Percentiles rank a stretch among this genome's conserved stretches.
phyloP scores from a whole-genome alignment of 2,329 filamentous ascomycete species.

The Phyllachora maydis region DNA sequence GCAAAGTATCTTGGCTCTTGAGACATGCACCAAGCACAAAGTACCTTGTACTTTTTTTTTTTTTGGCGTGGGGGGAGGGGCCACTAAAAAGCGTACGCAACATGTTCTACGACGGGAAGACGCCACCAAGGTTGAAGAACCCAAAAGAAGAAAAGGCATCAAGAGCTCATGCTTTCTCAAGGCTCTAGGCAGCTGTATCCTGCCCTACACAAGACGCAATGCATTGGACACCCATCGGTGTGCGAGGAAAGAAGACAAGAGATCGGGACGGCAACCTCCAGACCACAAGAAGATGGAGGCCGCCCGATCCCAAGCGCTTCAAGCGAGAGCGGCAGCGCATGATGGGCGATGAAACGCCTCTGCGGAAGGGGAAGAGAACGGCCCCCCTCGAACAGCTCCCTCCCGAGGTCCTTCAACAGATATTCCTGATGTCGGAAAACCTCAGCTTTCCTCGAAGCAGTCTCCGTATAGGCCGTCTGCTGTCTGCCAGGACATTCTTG shows the following conservation, averaged over 20 bases:
- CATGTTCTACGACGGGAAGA: constrained; percentile 4
- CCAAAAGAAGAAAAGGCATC: not conserved
- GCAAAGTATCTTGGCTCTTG: constrained; percentile 5
- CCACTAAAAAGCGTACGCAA: constrained; percentile 2
- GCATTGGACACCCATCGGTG: constrained; percentile 1
- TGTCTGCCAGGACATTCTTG: constrained; percentile 17
- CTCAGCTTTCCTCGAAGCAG: constrained; percentile 22
- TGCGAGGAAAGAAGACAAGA: too few species aligned
- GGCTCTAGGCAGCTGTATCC: too few species aligned
- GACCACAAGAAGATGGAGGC: too few species aligned
- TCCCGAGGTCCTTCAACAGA: constrained; percentile 28
- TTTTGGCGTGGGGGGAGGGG: not conserved
- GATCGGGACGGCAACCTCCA: too few species aligned
- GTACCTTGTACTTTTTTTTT: constrained; percentile 1
- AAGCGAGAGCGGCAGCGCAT: too few species aligned
- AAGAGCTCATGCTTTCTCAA: too few species aligned
- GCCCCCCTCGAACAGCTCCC: constrained; percentile 22
- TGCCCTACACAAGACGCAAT: too few species aligned
- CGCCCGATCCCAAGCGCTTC: too few species aligned
- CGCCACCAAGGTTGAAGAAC: not conserved
- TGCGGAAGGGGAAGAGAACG: too few species aligned
- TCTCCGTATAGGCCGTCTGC: constrained; percentile 19
- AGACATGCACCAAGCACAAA: constrained; percentile 7
- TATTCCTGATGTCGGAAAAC: constrained; percentile 28
- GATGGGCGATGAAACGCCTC: too few species aligned